Base-by-base conservation (phyloP, 352 stramenopile genomes). In the Pelagophyceae sp. region DNA sequence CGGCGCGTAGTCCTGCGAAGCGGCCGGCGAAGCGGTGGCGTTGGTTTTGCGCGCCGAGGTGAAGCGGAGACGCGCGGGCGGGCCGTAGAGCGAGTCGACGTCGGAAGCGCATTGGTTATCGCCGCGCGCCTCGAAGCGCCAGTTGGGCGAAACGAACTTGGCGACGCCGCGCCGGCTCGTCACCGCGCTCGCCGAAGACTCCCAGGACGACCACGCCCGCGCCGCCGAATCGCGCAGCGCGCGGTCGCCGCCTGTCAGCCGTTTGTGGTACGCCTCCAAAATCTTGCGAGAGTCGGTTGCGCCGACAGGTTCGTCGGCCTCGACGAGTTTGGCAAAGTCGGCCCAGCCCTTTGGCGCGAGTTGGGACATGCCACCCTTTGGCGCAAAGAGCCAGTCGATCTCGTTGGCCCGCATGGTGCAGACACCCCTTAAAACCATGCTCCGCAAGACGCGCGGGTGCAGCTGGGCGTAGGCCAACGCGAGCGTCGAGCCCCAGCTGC, bases 401-500 rank as follows among this genome's bases (percentile, higher is more conserved):
- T 97, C 93, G 37, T 89, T 82, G 63, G 90, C 85, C 71, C 92
- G 90, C 58, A 98, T 85, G 20, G 94, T 83, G 81, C 96, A 98
- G 40, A 98, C 92, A 29, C 93, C 94, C 20, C 93, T 86, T 45
- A 98, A 83, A 32, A 98, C 87, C 70, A 98, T 85, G 74, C 91
- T 86, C n/a, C 83, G 85, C 45, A 97, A 88, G 17, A 80, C 81
- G 17, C 80, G 81, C 0, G 94, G 91, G 86, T 96, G 91, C 40
- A 77, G 88, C 76, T 93, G 88, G 38, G 93, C 92, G 82, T 98
- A 98, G 35, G 93, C 85, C 78, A 96, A 88, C 2, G 91, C 84
- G 72, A 98, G 78, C 0, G 93, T 97, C 72, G 88, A 94, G 32
- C 94, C 94, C 94, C 94, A 98, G 0, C 89, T 96, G 60, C 94